Evolutionary conservation across 2,329 filamentous ascomycete species (phyloP), one percentile per base, ranked within the genome.

Genomic region (Pseudogymnoascus sp.): DNA sequence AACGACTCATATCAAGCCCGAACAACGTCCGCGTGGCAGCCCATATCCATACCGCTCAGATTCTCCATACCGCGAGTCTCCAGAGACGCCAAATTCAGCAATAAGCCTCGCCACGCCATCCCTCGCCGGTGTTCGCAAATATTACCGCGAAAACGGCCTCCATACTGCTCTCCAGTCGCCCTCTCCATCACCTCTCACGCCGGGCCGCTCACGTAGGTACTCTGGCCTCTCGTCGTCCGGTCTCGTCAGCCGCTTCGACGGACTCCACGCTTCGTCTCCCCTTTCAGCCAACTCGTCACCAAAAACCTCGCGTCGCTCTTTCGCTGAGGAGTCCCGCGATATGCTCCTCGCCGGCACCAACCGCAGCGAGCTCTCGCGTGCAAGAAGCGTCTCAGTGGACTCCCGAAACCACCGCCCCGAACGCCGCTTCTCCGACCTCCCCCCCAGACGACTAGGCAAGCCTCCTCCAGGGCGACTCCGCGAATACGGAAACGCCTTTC

Each of bases 401-500:
- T 62, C 46, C 19, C 46, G 31, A 14, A 26, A 53, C 19, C 31
- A 61, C 22, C 46, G 14, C 14, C 11, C 50, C 16, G 12, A 62
- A 56, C n/a, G 24, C 38, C 11, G 22, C 26, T 22, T 6, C 40
- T 59, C 59, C 63, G 10, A 16, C 16, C 8, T 38, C 66, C 50
- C 67, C 70, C 16, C 62, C 69, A 37, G 66, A 69, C 53, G 33
- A 67, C 63, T 68, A 70, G 64, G 66, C 8, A 40, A 60, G 35
- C 59, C 35, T n/a, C 59, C 73, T 10, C 75, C 72, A 26, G 70
- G 76, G 4, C 73, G 75, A 53, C 72, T 81, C 7, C 73, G 75
- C 35, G 73, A 73, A 4, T 80, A 77, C 75, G 78, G 77, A 1
- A 71, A 74, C 53, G 69, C 76, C 24, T 79, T 78, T 64, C 73